Conservation (phyloP, 805 yeast genomes). For the Blastobotrys americana region DNA sequence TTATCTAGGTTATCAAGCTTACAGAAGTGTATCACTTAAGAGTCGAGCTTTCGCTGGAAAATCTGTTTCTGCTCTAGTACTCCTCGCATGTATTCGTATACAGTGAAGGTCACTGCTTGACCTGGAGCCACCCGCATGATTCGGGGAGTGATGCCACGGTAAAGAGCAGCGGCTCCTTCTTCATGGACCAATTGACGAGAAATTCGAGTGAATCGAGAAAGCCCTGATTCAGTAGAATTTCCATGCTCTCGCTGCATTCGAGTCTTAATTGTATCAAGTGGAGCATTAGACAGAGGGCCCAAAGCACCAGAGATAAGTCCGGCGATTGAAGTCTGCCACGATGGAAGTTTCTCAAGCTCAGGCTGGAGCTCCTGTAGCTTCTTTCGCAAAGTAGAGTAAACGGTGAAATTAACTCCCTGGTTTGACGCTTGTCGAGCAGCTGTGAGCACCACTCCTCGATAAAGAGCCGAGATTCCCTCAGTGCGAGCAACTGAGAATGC, state of each 20-base stretch:
- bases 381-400: conserved; percentile 77
- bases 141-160: conserved; percentile 97
- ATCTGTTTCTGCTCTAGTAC: conserved; percentile 40
- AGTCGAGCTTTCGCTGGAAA: conserved; percentile 10
- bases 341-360: conserved; percentile 59
- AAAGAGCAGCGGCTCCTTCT: conserved; percentile 83
- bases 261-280: conserved; percentile 93
- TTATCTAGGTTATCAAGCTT: too few relatives aligned
- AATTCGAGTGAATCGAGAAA: conserved; percentile 73
- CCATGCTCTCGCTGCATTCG: conserved; percentile 88
- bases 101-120: conserved; percentile 97
- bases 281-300: conserved; percentile 97
- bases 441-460: conserved; percentile 91
- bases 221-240: conserved; percentile 52
- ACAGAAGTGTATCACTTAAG: too few relatives aligned
- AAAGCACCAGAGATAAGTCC: conserved; percentile 94
- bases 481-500: conserved; percentile 75
- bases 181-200: conserved; percentile 74
- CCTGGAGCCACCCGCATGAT: conserved; percentile 99
- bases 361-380: conserved; percentile 49
- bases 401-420: conserved; percentile 97
- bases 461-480: conserved; percentile 83
- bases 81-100: conserved; percentile 80
- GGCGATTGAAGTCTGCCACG: conserved; percentile 88
- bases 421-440: conserved; percentile 97